These are phyloP conservation scores for Cercospora zeina DNA, from an alignment of 2,329 filamentous ascomycete species.

Conservation along the genomic window DNA sequence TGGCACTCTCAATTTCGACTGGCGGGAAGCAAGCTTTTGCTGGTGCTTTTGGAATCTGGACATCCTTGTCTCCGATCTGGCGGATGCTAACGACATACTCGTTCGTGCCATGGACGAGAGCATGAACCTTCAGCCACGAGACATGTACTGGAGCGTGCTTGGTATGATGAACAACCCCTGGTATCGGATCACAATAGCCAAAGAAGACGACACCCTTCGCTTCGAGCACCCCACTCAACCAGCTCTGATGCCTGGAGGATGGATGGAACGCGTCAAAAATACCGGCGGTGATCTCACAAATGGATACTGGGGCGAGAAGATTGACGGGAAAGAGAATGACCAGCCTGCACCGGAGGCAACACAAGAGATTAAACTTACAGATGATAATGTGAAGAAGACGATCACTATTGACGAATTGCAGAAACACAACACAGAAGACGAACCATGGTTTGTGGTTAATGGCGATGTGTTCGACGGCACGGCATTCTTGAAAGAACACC, in stretches of 20 bases:
- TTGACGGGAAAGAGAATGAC: conserved; percentile 53
- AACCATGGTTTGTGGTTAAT: conserved; percentile 85
- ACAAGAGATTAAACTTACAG: conserved; percentile 75
- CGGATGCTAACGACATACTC: conserved; percentile 68
- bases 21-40: conserved; percentile 79
- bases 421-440: conserved; percentile 62
- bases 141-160: conserved; percentile 94
- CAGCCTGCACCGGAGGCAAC: conserved; percentile 51
- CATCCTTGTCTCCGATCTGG: conserved; percentile 63
- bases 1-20: conserved; percentile 75
- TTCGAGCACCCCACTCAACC: conserved; percentile 92
- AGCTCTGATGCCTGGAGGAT: conserved; percentile 73
- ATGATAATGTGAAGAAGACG: conserved; percentile 60
- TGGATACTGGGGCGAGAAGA: conserved; percentile 78
- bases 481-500: conserved; percentile 75
- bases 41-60: conserved; percentile 90
- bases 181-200: conserved; percentile 77
- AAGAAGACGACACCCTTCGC: conserved; percentile 62
- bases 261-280: conserved; percentile 92
- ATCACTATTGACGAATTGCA: conserved; percentile 73
- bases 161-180: conserved; percentile 99
- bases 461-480: conserved; percentile 89
- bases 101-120: conserved; percentile 87
- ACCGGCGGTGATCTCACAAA: conserved; percentile 76
- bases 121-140: conserved; percentile 80